These are phyloP conservation scores for Avena sativa DNA, from an alignment of 176 grass and related monocot species.

Conservation along the genomic window DNA sequence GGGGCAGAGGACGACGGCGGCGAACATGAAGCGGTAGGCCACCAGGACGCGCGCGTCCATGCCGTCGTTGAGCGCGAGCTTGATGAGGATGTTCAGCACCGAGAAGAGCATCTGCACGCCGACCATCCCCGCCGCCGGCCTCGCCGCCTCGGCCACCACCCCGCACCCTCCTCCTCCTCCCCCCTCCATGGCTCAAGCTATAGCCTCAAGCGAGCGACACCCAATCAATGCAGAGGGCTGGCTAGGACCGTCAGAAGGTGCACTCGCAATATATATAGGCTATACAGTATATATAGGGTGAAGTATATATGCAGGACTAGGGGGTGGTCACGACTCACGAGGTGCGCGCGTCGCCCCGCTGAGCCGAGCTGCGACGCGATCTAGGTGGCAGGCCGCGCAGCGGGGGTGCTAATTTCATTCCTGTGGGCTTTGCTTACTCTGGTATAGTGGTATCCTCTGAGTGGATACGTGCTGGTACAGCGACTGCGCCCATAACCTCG, in stretches of 20 bases:
- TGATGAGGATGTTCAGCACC: constrained; percentile 66
- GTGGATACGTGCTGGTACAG: background rate
- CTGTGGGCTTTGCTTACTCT: background rate
- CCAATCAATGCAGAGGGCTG: background rate
- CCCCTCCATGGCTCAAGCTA: background rate
- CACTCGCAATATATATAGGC: too few relatives aligned
- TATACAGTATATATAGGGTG: background rate
- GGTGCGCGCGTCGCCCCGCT: background rate
- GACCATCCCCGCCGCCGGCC: constrained; percentile 48
- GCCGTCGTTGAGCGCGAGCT: constrained; percentile 67
- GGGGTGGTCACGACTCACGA: background rate
- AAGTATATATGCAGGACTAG: background rate
- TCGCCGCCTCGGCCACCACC: constrained; percentile 17
- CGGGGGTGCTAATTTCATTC: background rate
- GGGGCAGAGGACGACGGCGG: constrained; percentile 58
- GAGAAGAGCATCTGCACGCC: constrained; percentile 40
- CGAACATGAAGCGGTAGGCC: constrained; percentile 72
- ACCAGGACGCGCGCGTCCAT: constrained; percentile 71
- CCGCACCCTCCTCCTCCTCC: background rate
- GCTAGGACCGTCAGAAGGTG: background rate
- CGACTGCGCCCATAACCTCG: background rate
- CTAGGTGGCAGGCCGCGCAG: background rate
- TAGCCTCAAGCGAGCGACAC: background rate
- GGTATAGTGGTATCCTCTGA: background rate
- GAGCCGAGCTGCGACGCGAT: background rate